Evolutionary conservation across 2,329 filamentous ascomycete species (phyloP).

Genomic region (Exophiala sideris): DNA sequence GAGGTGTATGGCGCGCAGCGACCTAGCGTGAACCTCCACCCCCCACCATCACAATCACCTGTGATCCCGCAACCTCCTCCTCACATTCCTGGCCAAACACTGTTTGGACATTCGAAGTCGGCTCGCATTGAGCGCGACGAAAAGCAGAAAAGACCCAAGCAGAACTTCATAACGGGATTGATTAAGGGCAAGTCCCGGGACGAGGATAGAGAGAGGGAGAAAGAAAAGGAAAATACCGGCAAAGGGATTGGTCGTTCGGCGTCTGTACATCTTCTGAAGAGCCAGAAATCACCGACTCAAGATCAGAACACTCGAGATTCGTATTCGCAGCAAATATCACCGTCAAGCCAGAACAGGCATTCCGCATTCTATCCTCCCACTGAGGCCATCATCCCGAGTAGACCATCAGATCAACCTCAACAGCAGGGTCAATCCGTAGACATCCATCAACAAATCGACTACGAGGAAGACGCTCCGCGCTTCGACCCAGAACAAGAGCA

Average conservation of each 20-base stretch:
- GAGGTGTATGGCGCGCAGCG: conserved; percentile 23
- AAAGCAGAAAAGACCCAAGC: conserved; percentile 24
- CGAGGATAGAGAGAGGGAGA: conserved; percentile 24
- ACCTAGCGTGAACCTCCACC: conserved; percentile 24
- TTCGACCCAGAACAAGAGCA: conserved; percentile 20
- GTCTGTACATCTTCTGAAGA: conserved; percentile 26
- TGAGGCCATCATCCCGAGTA: conserved; percentile 3
- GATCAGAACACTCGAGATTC: conserved; percentile 15
- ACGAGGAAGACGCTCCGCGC: conserved; percentile 27
- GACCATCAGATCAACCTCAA: conserved; percentile 9
- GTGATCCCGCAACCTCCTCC: conserved; percentile 17
- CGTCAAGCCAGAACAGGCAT: conserved; percentile 15
- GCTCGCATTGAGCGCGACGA: conserved; percentile 22
- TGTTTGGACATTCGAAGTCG: conserved; percentile 25
- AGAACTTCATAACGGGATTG: conserved; percentile 24
- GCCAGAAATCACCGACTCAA: conserved; percentile 11
- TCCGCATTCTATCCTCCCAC: conserved; percentile 14
- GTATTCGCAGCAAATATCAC: conserved; percentile 21
- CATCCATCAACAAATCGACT: conserved; percentile 21
- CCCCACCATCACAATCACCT: conserved; percentile 17
- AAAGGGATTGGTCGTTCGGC: conserved; percentile 24
- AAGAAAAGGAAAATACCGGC: conserved; percentile 20
- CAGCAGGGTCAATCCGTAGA: conserved; percentile 3
- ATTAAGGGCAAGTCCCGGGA: conserved; percentile 24
- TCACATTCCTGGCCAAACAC: conserved; percentile 24